Base-by-base conservation (phyloP, 2,329 filamentous ascomycete species). In the Botrytis elliptica region DNA sequence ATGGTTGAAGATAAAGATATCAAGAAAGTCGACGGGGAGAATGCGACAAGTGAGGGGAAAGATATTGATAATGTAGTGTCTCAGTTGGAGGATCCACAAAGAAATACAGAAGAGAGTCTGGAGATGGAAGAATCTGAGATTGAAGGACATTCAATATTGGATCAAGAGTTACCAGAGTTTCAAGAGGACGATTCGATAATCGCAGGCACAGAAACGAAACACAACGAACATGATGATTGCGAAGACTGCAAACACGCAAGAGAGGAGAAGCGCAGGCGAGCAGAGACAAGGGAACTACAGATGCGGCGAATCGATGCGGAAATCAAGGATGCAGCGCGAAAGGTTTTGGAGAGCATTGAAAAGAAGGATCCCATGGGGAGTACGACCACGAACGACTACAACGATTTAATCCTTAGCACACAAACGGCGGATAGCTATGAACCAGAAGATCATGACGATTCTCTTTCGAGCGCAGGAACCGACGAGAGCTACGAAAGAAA, bases 261-360 rank as follows among this genome's bases (percentile, higher is more conserved):
- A 36, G 76, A 78, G 33, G 73, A 76, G 63, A 76, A 77, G 69
- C 52, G 55, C n/a, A 67, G 55, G 25, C 64, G 52, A 63, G 38
- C 60, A 5, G 42, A 72, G 62, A 78, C 74, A 16, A 76, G 77
- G 72, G 75, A 78, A 59, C 75, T 75, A 5, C 79, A 79, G 40
- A 74, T 80, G 8, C 76, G 79, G 29, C 73, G 77, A 8, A 86
- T 87, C 3, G 85, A 88, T 76, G 86, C 85, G 10, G 81, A 87
- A 52, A 88, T 89, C 74, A 85, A 88, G 46, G 85, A 84, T 38
- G 87, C 86, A 0, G 87, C 87, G 1, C 82, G 84, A 69, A 85
- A 85, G 36, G 86, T 88, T 22, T 83, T 88, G 16, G 84, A 83
- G 3, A 84, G 84, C 59, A 84, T 87, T 25, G 84, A 85, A 72